phyloP scores from a whole-genome alignment of 176 grass and related monocot genomes.

The Aegilops longissima region DNA sequence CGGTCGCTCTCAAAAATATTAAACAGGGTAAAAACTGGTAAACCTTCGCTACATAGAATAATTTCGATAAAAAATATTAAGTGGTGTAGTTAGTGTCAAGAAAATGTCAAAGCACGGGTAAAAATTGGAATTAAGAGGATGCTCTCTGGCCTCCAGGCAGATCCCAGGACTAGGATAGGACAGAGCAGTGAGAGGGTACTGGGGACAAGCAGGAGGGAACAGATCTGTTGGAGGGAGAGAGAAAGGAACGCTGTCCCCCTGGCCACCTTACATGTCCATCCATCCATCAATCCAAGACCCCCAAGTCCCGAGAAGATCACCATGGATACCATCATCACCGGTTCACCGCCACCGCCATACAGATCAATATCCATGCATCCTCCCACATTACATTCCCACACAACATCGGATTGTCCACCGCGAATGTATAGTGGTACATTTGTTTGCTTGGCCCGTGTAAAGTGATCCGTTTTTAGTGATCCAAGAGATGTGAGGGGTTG shows the following conservation, averaged over 20 bases:
- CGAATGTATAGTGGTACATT: background rate
- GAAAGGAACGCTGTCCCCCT: conserved; percentile 25
- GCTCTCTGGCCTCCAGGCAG: background rate
- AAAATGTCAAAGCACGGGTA: no score
- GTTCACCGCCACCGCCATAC: background rate
- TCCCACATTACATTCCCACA: background rate
- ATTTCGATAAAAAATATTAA: no score
- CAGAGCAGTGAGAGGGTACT: background rate
- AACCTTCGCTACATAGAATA: no score
- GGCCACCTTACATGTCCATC: conserved; percentile 23
- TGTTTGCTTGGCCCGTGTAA: conserved; percentile 23
- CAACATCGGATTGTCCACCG: background rate
- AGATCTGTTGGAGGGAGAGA: conserved; percentile 1
- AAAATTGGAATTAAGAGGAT: no score
- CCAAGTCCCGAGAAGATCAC: conserved; percentile 26
- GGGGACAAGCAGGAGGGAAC: conserved; percentile 26
- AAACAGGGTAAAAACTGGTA: no score
- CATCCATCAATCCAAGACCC: background rate
- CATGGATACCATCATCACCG: background rate
- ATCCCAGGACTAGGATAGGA: background rate
- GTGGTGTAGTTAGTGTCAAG: no score
- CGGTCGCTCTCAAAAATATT: no score
- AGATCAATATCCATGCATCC: background rate
- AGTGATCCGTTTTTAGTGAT: conserved; percentile 23
- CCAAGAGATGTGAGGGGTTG: conserved; percentile 7